These are phyloP conservation scores for Linderina pennispora DNA, from an alignment of 192 early-diverging fungal genomes.

Conservation along the genomic window DNA sequence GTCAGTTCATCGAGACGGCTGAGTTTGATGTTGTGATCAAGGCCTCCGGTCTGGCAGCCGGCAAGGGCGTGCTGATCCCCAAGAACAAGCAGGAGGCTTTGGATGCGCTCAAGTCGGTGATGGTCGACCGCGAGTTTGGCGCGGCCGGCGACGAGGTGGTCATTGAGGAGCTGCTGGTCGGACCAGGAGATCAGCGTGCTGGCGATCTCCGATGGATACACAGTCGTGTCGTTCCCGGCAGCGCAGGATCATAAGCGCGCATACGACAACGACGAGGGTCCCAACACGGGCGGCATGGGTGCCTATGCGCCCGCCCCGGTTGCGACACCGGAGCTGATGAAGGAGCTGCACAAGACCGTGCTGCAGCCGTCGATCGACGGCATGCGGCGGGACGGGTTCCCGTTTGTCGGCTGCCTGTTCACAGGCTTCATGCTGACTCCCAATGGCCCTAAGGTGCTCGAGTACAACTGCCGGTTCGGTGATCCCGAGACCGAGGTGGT, in stretches of 20 bases:
- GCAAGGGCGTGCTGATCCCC: conserved; percentile 96
- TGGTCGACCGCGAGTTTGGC: conserved; percentile 91
- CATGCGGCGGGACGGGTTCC: conserved; percentile 92
- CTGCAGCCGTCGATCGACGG: conserved; percentile 92
- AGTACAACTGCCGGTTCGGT: conserved; percentile 98
- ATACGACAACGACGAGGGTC: conserved; percentile 88
- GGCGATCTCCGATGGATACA: conserved; percentile 93
- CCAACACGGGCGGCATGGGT: conserved; percentile 99
- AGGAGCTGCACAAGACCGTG: conserved; percentile 66
- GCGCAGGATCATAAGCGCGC: conserved; percentile 99
- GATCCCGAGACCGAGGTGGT: conserved; percentile 98
- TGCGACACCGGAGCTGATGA: conserved; percentile 69
- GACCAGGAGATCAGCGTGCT: conserved; percentile 92
- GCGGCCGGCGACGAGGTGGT: conserved; percentile 87
- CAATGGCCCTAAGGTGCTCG: conserved; percentile 89
- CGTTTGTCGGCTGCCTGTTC: conserved; percentile 96
- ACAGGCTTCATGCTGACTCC: conserved; percentile 93
- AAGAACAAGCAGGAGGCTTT: conserved; percentile 79
- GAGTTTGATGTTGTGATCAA: conserved; percentile 79
- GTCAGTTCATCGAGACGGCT: conserved; percentile 55
- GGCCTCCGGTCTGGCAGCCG: conserved; percentile 95
- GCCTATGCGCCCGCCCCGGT: conserved; percentile 96
- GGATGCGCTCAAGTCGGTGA: conserved; percentile 75
- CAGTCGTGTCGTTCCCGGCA: conserved; percentile 78
- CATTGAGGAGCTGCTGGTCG: conserved; percentile 89